These are phyloP conservation scores for Jamesozyma spencerorum DNA, from an alignment of 805 yeast species.

Conservation along the genomic window DNA sequence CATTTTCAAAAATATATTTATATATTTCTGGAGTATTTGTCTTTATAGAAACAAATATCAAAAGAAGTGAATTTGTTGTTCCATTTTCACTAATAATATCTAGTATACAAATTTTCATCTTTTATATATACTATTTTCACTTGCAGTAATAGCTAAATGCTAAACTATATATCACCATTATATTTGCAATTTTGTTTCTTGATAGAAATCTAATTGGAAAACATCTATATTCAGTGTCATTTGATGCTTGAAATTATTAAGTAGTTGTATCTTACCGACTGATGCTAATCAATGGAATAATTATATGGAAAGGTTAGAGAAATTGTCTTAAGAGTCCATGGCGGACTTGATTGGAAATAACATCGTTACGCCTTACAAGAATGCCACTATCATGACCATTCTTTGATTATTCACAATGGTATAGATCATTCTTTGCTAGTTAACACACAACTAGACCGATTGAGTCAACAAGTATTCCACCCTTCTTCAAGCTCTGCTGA, in stretches of 20 bases:
- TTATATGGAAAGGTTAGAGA: constrained; percentile 41
- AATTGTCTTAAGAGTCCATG: constrained; percentile 61
- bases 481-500: constrained; percentile 61
- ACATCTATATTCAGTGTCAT: constrained; percentile 90
- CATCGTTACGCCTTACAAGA: constrained; percentile 52
- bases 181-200: no score
- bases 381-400: constrained; percentile 61
- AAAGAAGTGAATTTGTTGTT: no score
- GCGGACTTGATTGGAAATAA: constrained; percentile 79
- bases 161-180: no score
- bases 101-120: no score
- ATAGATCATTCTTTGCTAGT: constrained; percentile 44
- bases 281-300: constrained; percentile 55
- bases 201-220: no score
- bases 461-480: constrained; percentile 65
- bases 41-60: no score
- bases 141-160: no score
- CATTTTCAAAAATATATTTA: no score
- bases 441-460: constrained; percentile 51
- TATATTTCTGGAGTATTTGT: no score
- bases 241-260: constrained; percentile 75
- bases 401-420: constrained; percentile 95
- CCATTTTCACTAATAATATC: no score
- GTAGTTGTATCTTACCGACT: constrained; percentile 72
- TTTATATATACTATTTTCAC: no score